phyloP scores from a whole-genome alignment of 345 rosid species.

The Conringia planisiliqua region DNA sequence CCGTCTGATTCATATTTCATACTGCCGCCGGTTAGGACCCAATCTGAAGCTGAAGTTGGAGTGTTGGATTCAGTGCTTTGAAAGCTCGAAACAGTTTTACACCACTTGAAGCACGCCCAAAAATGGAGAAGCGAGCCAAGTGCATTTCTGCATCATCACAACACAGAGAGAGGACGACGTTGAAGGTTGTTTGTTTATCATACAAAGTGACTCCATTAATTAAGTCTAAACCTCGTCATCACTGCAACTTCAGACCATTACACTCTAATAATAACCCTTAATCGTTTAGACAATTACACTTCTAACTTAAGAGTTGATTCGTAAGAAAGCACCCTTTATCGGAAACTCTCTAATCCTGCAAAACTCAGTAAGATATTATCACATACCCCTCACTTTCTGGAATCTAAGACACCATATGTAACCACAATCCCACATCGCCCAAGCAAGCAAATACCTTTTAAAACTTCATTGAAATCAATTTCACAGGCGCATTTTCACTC shows the following conservation, averaged over 20 bases:
- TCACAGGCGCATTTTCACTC: background rate
- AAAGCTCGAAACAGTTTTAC: background rate
- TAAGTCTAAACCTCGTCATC: background rate
- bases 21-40: background rate
- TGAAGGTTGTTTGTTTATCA: background rate
- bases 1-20: background rate
- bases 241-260: background rate
- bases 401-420: background rate
- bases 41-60: constrained; percentile 22
- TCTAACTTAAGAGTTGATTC: background rate
- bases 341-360: background rate
- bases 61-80: background rate
- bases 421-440: background rate
- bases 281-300: background rate
- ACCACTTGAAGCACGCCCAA: background rate
- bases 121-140: constrained; percentile 4
- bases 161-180: background rate
- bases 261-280: background rate
- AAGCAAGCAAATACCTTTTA: background rate
- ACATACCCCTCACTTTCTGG: background rate
- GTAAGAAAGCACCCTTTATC: background rate
- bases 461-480: background rate
- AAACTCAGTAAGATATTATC: background rate
- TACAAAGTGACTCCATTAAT: background rate
- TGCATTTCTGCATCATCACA: constrained; percentile 16